Conservation (phyloP, 306 rosid genomes). For the Cucumis cinereus region DNA sequence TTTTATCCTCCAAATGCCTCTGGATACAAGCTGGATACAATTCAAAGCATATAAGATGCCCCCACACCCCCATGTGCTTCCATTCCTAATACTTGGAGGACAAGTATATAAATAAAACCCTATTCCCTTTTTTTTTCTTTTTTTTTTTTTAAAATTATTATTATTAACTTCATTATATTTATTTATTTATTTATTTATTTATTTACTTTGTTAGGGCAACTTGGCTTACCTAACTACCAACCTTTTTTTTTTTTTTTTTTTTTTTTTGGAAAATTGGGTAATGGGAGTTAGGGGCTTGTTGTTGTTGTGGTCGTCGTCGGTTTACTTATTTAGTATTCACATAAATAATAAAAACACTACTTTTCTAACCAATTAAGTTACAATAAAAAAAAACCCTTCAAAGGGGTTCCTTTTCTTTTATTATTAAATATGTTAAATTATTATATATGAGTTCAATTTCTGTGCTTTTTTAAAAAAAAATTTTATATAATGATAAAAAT, state of each 20-base stretch:
- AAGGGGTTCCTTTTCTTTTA: background rate
- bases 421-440: background rate
- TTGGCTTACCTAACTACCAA: background rate
- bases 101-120: background rate
- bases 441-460: background rate
- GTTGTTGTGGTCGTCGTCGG: too few species aligned
- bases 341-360: background rate
- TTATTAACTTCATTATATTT: too few species aligned
- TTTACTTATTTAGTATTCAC: background rate
- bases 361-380: background rate
- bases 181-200: too few species aligned
- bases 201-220: background rate
- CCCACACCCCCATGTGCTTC: slow-evolving; percentile 9
- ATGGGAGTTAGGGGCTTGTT: background rate
- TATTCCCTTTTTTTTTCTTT: too few species aligned
- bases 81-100: background rate
- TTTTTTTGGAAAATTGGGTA: slow-evolving; percentile 1
- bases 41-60: background rate
- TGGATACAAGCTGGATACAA: background rate
- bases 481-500: background rate
- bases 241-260: background rate
- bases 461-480: too few species aligned
- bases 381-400: background rate
- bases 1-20: background rate
- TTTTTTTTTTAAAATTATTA: too few species aligned